A percentile compares a stretch with the other conserved stretches of the same genome.
Evolutionary conservation across 306 rosid species (phyloP).

Genomic region (Begonia fuchsioides): DNA sequence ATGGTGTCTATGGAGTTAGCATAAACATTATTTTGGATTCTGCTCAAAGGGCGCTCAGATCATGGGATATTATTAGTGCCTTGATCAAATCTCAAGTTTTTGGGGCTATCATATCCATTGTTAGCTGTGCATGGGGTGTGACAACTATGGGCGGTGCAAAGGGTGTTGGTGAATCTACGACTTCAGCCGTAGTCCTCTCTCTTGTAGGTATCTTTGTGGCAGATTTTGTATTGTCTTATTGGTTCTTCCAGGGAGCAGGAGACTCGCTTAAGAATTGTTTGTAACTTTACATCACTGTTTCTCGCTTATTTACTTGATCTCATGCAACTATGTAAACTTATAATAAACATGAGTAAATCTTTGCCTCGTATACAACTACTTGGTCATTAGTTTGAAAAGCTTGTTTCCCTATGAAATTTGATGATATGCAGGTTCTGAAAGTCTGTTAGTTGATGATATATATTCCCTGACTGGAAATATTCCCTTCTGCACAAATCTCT

Average conservation of each 20-base stretch:
- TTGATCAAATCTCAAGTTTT: conserved; percentile 91
- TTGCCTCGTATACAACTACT: no score
- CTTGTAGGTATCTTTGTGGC: conserved; percentile 90
- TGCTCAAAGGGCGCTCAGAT: conserved; percentile 57
- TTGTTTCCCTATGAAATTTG: no score
- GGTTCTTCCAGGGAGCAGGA: conserved; percentile 89
- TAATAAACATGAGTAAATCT: no score
- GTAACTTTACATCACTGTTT: conserved; percentile 4
- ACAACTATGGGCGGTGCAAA: conserved; percentile 93
- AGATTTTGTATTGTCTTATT: conserved; percentile 71
- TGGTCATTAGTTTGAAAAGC: no score
- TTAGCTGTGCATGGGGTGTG: conserved; percentile 93
- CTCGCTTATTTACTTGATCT: no score
- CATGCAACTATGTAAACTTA: no score
- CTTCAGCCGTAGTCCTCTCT: conserved; percentile 89
- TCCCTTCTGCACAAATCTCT: no score
- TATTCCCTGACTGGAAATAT: no score
- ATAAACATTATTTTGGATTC: conserved; percentile 88
- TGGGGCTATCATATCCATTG: conserved; percentile 78
- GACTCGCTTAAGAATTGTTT: conserved; percentile 72
- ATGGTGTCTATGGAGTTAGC: conserved; percentile 72
- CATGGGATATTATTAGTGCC: conserved; percentile 87
- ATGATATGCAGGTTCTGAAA: no score
- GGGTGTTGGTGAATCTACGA: conserved; percentile 93
- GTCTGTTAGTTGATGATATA: no score